Evolutionary conservation across 805 yeast genomes (phyloP), one percentile per base, ranked within the genome.

Genomic region (Candida mattraensis): DNA sequence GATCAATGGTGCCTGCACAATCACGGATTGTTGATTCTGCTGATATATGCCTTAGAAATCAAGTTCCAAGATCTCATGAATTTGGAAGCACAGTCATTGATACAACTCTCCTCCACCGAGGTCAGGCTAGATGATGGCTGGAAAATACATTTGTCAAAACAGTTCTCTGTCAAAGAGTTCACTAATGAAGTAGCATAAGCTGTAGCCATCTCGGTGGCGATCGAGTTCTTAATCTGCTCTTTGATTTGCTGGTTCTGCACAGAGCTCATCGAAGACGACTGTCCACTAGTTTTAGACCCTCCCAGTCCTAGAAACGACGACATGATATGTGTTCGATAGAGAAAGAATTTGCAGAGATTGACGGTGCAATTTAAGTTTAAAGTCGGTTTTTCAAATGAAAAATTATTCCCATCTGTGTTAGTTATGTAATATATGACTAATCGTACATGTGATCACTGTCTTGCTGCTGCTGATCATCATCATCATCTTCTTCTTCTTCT

Each of bases 51-150:
- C 57, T 78, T 80, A 9, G 95, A 85, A 27, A 89, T 71, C 36
- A 81, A 69, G 52, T 88, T 87, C 96, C 96, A 89, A 21, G 94
- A 79, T 60, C 83, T 76, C 91, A 88, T 82, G 62, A 86, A 89
- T 64, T 87, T 89, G 46, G 83, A 80, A 50, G 84, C 72, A 59
- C 98, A 89, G 58, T 80, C 83, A 40, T 72, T 76, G 30, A 86
- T 72, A 64, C 96, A 88, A 18, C 61, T 63, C 37, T 76, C 76
- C 52, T 88, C 87, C 5, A 65, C 70, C 2, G 67, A 47, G 32
- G 66, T 60, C 38, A 78, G 54, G 10, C 65, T 47, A 14, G 71
- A 51, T 24, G 78, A 76, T 12, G 95, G 95, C 27, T 68, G 69
- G 11, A 60, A 60, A 31, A 86, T 68, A 63, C 97, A 89, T 58